Evolutionary conservation across 2,329 filamentous ascomycete genomes (phyloP), one percentile per base, ranked within the genome.

Genomic region (Microdochium trichocladiopsis): DNA sequence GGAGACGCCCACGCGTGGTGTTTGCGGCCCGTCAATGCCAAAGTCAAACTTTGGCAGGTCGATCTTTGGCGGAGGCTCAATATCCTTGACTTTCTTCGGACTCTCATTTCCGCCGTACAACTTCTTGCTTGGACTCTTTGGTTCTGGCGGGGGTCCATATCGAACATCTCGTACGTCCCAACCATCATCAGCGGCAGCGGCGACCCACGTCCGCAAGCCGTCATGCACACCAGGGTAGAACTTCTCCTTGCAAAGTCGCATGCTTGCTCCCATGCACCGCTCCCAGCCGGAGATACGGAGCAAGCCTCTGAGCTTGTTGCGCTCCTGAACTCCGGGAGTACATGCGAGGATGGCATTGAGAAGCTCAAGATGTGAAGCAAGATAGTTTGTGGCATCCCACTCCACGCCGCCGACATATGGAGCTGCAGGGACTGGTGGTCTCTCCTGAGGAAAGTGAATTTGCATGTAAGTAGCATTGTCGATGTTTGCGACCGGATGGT

Each of bases 351-450:
- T 83, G 25, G 90, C 93, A 63, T 97, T 99, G 61, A 97, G 72
- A 11, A 99, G 83, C 63, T 97, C 94, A 10, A 99, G 78, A 63
- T 99, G 93, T 0, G 88, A 89, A 18, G 93, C 90, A 11, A 97
- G 78, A 66, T 97, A 97, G 69, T 96, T 96, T 10, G 94, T 97
- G 2, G 94, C 94, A 66, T 97, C 94, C 94, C 94, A 97, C 70
- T 99, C 94, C 10, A 97, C 94, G 51, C 94, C 93, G 49, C 94
- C 94, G 43, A 97, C 92, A 64, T 97, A 97, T 1, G 93, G 93
- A 4, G 93, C 93, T 16, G 94, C 93, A 24, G 93, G 90, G 1
- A 97, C 91, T 0, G 94, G 94, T 3, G 92, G 88, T 1, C 91
- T 84, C 59, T 92, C 88, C 48, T 85, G 82, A 0, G 94, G 93